phyloP scores from a whole-genome alignment of 1,284 basidiomycete species.

The Cerioporus squamosus region DNA sequence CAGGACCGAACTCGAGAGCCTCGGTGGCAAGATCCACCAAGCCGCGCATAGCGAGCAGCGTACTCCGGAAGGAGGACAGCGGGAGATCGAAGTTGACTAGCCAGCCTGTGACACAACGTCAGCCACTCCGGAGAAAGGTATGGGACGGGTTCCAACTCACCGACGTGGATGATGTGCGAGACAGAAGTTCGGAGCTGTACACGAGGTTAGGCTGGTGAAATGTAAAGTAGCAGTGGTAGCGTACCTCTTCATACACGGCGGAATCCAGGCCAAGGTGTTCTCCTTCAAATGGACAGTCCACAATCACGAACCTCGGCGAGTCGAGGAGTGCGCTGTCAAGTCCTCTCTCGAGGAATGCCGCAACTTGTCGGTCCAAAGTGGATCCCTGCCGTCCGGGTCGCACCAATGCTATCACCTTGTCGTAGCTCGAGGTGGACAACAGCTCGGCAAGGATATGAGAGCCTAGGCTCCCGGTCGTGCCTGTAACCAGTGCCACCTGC shows the following conservation, averaged over 20 bases:
- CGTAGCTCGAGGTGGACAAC: neutral
- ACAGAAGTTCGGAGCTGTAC: conserved; percentile 28
- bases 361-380: neutral
- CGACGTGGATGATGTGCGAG: conserved; percentile 28
- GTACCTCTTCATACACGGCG: neutral
- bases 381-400: neutral
- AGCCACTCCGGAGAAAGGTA: no score
- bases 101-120: no score
- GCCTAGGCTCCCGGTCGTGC: conserved; percentile 21
- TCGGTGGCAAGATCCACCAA: conserved; percentile 32
- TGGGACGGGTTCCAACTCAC: conserved; percentile 9
- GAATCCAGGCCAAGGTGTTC: neutral
- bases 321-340: neutral
- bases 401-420: conserved; percentile 22
- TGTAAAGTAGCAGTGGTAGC: conserved; percentile 8
- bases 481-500: conserved; percentile 20
- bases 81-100: no score
- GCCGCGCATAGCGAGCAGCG: conserved; percentile 28
- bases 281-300: neutral
- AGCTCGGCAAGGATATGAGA: conserved; percentile 19
- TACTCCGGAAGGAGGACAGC: neutral
- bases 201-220: conserved; percentile 38
- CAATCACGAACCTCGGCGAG: neutral
- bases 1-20: conserved; percentile 24
- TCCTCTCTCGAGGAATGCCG: neutral